Conservation (phyloP, 495 filamentous ascomycete genomes). For the Elasticomyces elasticus region DNA sequence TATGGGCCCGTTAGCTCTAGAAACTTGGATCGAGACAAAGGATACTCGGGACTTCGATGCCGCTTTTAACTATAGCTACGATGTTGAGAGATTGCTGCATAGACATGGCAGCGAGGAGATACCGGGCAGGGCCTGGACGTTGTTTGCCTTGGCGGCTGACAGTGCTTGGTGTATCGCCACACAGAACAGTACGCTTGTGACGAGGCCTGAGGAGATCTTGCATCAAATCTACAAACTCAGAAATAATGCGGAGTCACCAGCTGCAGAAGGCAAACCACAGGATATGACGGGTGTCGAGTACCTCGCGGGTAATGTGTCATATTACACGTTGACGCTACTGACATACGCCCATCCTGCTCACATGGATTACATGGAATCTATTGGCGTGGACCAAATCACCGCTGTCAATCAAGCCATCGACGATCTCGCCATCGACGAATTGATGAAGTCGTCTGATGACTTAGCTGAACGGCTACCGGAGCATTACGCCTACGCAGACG, state of each 20-base stretch:
- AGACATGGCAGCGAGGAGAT: background rate
- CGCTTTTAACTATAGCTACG: conserved; percentile 17
- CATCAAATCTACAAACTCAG: background rate
- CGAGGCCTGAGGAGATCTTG: background rate
- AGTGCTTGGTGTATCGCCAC: conserved; percentile 6
- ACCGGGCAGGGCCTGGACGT: conserved; percentile 6
- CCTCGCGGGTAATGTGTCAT: conserved; percentile 9
- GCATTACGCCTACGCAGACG: conserved; percentile 12
- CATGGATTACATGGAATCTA: background rate
- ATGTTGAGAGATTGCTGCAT: conserved; percentile 15
- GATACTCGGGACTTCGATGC: conserved; percentile 18
- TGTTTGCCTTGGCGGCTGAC: conserved; percentile 10
- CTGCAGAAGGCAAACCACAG: background rate
- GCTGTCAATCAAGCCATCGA: background rate
- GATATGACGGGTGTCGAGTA: background rate
- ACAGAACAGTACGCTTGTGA: background rate
- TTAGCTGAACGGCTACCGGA: conserved; percentile 2
- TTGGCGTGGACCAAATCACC: background rate
- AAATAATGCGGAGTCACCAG: background rate
- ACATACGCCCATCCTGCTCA: background rate
- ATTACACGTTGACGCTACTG: background rate
- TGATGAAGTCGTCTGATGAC: background rate
- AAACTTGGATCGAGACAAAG: conserved; percentile 8
- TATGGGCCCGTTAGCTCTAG: conserved; percentile 9
- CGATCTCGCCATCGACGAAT: background rate